phyloP scores from a whole-genome alignment of 352 stramenopile genomes.

The Phytophthora tentaculata region DNA sequence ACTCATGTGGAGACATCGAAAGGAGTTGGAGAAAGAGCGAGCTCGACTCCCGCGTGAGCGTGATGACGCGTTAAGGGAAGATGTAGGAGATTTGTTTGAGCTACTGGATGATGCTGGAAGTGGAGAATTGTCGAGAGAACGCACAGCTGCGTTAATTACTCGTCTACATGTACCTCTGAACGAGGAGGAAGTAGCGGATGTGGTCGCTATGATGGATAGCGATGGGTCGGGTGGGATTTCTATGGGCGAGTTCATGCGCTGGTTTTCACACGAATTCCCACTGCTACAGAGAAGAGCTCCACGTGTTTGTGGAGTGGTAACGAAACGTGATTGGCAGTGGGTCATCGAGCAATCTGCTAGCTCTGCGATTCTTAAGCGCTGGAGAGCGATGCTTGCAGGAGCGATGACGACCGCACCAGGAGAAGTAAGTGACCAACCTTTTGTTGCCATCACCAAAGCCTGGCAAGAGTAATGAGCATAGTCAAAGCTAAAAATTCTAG shows the following conservation, averaged over 20 bases:
- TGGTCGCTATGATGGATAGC: constrained; percentile 85
- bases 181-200: constrained; percentile 58
- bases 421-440: too few relatives aligned
- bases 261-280: constrained; percentile 69
- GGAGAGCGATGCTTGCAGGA: constrained; percentile 45
- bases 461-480: too few relatives aligned
- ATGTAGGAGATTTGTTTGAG: constrained; percentile 75
- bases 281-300: constrained; percentile 54
- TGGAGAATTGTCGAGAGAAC: constrained; percentile 57
- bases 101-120: constrained; percentile 59
- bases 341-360: constrained; percentile 61
- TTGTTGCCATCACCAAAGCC: too few relatives aligned
- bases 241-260: constrained; percentile 68
- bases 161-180: constrained; percentile 66
- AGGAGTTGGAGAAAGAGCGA: constrained; percentile 48
- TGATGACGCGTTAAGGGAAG: constrained; percentile 55
- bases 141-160: constrained; percentile 54
- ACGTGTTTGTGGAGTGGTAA: constrained; percentile 62
- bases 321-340: constrained; percentile 65
- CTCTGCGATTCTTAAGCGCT: constrained; percentile 58
- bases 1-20: constrained; percentile 39
- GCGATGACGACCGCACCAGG: constrained; percentile 12
- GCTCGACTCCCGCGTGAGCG: constrained; percentile 39
- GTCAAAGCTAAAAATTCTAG: too few relatives aligned
- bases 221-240: constrained; percentile 72